These are phyloP conservation scores for Fraxinus albicans DNA, from an alignment of 305 asterid species.

Conservation along the genomic window DNA sequence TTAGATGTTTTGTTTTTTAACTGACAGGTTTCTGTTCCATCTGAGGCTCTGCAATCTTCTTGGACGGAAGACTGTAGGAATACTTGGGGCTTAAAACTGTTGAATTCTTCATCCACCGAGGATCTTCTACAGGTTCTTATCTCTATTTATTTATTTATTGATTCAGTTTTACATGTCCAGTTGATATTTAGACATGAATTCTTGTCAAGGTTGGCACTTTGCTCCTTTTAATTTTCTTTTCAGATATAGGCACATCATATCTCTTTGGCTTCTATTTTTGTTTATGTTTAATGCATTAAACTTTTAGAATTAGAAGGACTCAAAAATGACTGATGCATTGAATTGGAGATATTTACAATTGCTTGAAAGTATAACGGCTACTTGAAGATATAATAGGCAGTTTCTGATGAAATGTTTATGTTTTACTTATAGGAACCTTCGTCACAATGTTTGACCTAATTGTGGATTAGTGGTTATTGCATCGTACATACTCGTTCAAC, in stretches of 20 bases:
- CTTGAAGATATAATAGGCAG: background rate
- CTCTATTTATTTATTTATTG: background rate
- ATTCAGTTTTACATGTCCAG: background rate
- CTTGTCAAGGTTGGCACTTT: conserved; percentile 5
- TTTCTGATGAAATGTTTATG: background rate
- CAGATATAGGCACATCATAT: background rate
- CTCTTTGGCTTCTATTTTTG: background rate
- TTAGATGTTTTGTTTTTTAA: background rate
- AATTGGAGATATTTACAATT: background rate
- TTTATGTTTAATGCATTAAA: background rate
- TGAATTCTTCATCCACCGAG: conserved; percentile 53
- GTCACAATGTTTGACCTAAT: background rate
- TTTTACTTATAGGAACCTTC: background rate
- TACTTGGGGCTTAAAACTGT: conserved; percentile 76
- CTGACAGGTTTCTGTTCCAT: conserved; percentile 73
- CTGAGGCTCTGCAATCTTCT: conserved; percentile 71
- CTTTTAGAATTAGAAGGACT: background rate
- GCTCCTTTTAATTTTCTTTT: background rate
- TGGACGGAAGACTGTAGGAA: conserved; percentile 79
- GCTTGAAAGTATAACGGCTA: background rate
- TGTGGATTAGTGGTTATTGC: background rate
- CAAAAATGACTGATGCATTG: background rate
- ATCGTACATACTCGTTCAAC: background rate
- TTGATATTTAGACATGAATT: conserved; percentile 14
- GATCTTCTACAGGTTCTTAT: conserved; percentile 71